Base-by-base conservation (phyloP, 306 rosid genomes). In the Dicorynia guianensis region DNA sequence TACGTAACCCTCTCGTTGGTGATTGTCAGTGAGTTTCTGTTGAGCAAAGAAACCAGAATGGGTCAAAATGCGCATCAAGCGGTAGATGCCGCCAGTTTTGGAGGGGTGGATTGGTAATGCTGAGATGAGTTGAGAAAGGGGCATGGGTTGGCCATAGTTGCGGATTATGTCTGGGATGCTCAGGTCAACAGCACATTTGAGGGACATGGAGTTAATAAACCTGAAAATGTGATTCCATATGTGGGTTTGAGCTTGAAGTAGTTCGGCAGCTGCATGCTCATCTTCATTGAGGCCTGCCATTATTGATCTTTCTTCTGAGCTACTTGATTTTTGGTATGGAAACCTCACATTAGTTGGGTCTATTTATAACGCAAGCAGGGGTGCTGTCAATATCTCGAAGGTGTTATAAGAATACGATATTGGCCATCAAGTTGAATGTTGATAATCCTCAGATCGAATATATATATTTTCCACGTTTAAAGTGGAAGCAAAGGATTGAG, bases 171-270 rank as follows among this genome's bases (percentile, higher is more conserved):
- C 85, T 13, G 85, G 81, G 8, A 81, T 81, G 1, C 74, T 77
- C 6, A 88, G 53, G 30, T 88, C 83, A 65, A 80, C 60, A 38
- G 90, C 90, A 70, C 85, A 86, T 77, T 78, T 86, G 50, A 83
- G 85, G 44, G 84, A 81, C 88, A 85, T 76, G 17, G 78, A 64
- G 15, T 81, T 81, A 6, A 77, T 78, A 65, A 85, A 82, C 42
- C 56, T 60, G 20, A 80, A 85, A 6, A 76, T 62, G 50, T 82
- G 80, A 11, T 82, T 80, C 78, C 82, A 85, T 38, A 84, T 72
- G 34, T 82, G 84, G 34, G 71, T 47, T 80, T 85, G 86, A 63
- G 87, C 81, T 57, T 14, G 19, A 46, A 83, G 66, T 0, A 83
- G 13, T 63, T 82, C 74, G 1, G 40, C 11, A 11, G 40, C 11